These are phyloP conservation scores for Tetrahymena elliotti DNA, from an alignment of 73 alveolate species.

Conservation along the genomic window DNA sequence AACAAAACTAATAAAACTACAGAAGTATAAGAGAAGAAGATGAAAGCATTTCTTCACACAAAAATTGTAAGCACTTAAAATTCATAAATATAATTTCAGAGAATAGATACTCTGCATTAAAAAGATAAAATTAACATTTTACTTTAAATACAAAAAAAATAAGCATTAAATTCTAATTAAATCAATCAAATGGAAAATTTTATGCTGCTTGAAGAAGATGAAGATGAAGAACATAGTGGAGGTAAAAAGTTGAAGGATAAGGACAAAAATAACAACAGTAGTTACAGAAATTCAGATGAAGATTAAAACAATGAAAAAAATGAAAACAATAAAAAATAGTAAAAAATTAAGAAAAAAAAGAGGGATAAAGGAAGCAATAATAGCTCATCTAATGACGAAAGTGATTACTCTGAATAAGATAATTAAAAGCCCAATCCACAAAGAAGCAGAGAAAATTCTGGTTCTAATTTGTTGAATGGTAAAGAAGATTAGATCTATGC, in stretches of 20 bases:
- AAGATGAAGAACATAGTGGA: not conserved
- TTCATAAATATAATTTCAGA: slow-evolving; percentile 8
- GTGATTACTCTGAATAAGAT: not conserved
- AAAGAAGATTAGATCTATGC: not conserved
- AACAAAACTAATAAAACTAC: slow-evolving; percentile 6
- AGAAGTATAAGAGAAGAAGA: slow-evolving; percentile 1
- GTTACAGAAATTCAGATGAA: not conserved
- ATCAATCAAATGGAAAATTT: not conserved
- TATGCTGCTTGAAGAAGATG: not conserved
- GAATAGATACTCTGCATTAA: not conserved
- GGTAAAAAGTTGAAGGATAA: not conserved
- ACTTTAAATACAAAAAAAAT: not conserved
- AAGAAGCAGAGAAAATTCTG: not conserved
- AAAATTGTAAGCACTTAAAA: not conserved
- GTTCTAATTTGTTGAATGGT: not conserved
- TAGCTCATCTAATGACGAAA: not conserved
- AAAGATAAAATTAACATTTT: not conserved
- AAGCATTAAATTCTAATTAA: not conserved
- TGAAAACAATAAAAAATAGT: not conserved
- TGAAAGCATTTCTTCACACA: slow-evolving; percentile 1
- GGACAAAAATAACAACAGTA: not conserved
- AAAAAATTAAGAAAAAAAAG: not conserved
- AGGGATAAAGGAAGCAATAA: not conserved
- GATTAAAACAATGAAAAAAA: not conserved
- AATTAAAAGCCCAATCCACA: not conserved